phyloP scores from a whole-genome alignment of 768 basidiomycete genomes.

The Crepidotus variabilis region DNA sequence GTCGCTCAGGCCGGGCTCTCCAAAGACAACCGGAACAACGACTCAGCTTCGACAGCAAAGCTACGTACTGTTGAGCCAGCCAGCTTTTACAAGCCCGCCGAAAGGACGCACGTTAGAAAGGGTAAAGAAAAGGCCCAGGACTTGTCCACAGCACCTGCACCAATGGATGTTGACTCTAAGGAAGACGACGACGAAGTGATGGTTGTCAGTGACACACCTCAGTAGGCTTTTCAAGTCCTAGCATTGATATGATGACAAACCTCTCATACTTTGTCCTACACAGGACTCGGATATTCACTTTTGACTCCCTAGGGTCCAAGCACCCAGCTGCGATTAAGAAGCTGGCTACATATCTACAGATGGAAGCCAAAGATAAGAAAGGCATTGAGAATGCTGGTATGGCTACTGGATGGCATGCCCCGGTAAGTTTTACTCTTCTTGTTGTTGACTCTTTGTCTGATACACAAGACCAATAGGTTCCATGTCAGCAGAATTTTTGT shows the following conservation, averaged over 20 bases:
- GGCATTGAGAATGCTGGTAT: conserved; percentile 31
- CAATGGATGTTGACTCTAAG: conserved; percentile 9
- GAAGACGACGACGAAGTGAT: conserved; percentile 8
- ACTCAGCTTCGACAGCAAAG: too few species aligned
- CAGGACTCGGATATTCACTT: conserved; percentile 80
- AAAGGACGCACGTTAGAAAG: conserved; percentile 4
- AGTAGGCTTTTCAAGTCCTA: conserved; percentile 5
- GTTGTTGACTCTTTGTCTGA: not conserved
- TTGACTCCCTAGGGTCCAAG: conserved; percentile 82
- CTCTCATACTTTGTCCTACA: not conserved
- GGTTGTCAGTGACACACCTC: conserved; percentile 1
- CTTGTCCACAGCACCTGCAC: not conserved
- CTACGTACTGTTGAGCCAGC: not conserved
- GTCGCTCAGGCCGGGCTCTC: not conserved
- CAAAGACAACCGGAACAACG: not conserved
- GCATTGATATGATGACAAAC: not conserved
- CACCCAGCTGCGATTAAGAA: conserved; percentile 64
- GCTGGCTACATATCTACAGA: conserved; percentile 62
- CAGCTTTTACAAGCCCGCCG: conserved; percentile 7
- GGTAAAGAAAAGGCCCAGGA: conserved; percentile 18
- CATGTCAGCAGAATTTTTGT: conserved; percentile 82
- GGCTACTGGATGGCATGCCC: conserved; percentile 45
- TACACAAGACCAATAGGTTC: conserved; percentile 53
- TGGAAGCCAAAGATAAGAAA: conserved; percentile 78
- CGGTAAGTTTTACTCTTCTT: conserved; percentile 33